Base-by-base conservation (phyloP, 2,329 filamentous ascomycete genomes). In the Keithomyces neogunnii region DNA sequence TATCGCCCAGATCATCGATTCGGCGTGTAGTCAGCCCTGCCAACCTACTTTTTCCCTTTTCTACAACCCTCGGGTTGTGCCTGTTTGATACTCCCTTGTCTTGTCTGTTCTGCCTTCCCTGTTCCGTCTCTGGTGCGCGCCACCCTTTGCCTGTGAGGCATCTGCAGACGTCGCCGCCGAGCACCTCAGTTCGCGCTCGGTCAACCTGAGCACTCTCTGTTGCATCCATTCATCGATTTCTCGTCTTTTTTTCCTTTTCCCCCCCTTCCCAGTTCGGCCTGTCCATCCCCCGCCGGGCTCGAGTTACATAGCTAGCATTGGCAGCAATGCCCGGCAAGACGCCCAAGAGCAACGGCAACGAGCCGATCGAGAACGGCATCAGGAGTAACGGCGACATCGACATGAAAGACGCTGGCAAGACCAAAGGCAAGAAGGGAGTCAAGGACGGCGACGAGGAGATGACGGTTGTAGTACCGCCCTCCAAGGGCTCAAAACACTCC, bases 391-490 rank as follows among this genome's bases (percentile, higher is more conserved):
- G 57, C 51, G 85, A 89, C 67, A 77, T 83, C 62, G 84, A 88
- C 63, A 86, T 85, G 81, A 84, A 80, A 66, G 82, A 86, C 64
- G 78, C 80, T 63, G 71, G 77, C 62, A 87, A 86, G 73, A 71
- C 73, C 63, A 85, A 84, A 71, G 78, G 77, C 61, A 85, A 85
- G 73, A 82, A 82, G 71, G 63, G 66, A 26, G 65, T 62, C 61
- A 84, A 83, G 69, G 83, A 89, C 63, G 84, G 78, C 62, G 85
- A 88, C 60, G 84, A 84, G 61, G 85, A 89, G 73, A 89, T 89
- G 85, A 89, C 86, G 48, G 85, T 89, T 57, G 86, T 90, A 61
- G 85, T 89, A 44, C 85, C 86, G 50, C 85, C 84, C 52, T 80
- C 84, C 57, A 89, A 89, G 74, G 73, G 73, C 62, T 72, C 76